These are phyloP conservation scores for Bimuria novae-zelandiae DNA, from an alignment of 2,329 filamentous ascomycete genomes.

Conservation along the genomic window DNA sequence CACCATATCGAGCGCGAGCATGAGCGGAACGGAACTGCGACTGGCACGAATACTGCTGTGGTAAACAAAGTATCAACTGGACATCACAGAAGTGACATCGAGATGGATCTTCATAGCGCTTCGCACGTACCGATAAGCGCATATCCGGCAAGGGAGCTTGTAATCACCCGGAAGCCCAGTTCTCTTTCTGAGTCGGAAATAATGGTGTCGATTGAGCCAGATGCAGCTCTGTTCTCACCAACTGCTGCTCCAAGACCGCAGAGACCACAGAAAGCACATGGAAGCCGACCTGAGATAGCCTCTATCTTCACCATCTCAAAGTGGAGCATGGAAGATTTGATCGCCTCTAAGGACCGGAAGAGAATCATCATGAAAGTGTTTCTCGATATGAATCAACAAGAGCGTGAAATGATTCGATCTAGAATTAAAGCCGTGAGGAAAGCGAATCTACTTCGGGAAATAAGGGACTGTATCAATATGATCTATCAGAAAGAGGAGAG, in stretches of 20 bases:
- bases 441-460: constrained; percentile 27
- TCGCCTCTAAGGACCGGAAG: constrained; percentile 47
- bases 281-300: constrained; percentile 29
- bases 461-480: constrained; percentile 31
- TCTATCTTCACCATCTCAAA: constrained; percentile 29
- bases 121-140: not conserved
- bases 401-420: constrained; percentile 27
- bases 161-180: not conserved
- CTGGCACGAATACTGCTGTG: too few relatives aligned
- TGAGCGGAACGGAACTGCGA: too few relatives aligned
- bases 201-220: not conserved
- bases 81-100: not conserved
- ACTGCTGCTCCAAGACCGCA: not conserved
- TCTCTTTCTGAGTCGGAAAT: not conserved
- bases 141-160: not conserved
- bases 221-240: not conserved
- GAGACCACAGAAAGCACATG: not conserved
- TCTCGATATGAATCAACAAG: constrained; percentile 28
- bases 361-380: constrained; percentile 52
- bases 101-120: not conserved
- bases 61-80: not conserved
- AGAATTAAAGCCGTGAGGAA: constrained; percentile 27
- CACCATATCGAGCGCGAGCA: too few relatives aligned
- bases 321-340: constrained; percentile 46
- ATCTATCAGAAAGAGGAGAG: constrained; percentile 19